These are phyloP conservation scores for Porpolomopsis calyptriformis DNA, from an alignment of 768 basidiomycete species.

Conservation along the genomic window DNA sequence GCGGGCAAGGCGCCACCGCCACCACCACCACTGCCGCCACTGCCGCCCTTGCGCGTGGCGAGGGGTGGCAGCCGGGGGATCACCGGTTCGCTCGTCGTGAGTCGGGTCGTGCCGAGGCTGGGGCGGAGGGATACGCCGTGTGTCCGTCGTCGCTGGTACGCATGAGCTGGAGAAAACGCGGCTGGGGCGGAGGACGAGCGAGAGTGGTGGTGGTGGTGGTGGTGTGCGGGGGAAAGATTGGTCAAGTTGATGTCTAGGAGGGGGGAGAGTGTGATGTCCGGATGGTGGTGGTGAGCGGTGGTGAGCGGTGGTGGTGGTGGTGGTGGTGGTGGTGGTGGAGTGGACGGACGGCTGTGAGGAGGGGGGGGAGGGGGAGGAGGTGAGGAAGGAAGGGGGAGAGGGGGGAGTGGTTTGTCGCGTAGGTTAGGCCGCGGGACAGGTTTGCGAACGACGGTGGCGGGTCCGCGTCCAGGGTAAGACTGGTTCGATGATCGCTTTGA, in stretches of 20 bases:
- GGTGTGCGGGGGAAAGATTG: slow-evolving; percentile 42
- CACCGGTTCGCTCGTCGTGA: no score
- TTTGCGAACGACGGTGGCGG: background rate
- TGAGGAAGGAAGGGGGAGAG: no score
- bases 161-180: no score
- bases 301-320: no score
- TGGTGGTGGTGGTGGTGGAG: background rate
- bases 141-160: no score
- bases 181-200: no score
- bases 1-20: background rate
- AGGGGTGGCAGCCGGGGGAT: no score
- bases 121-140: no score
- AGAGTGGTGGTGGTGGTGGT: slow-evolving; percentile 33
- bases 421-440: background rate
- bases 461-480: background rate
- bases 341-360: background rate
- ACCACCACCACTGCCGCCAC: no score
- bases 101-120: no score
- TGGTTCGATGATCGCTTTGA: background rate
- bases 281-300: background rate
- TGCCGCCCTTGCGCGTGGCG: no score
- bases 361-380: background rate
- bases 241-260: slow-evolving; percentile 41
- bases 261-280: background rate
- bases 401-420: background rate